Conservation (phyloP, 306 rosid species). For the Sechiopsis laciniata region DNA sequence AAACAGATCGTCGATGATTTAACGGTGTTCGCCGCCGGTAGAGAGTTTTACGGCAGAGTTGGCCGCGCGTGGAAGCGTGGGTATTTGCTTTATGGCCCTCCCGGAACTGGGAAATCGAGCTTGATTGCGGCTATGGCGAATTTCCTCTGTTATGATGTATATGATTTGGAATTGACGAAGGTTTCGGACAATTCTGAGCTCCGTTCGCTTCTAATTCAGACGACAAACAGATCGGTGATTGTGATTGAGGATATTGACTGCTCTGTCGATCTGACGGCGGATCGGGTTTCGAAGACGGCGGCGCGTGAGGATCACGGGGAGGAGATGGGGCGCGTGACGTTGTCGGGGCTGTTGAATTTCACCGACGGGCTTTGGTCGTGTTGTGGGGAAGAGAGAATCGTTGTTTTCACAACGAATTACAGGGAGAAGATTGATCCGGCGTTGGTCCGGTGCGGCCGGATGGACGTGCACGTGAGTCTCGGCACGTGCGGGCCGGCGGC, state of each 20-base stretch:
- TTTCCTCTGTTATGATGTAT: slow-evolving; percentile 76
- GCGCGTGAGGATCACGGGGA: slow-evolving; percentile 30
- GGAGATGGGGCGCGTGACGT: slow-evolving; percentile 57
- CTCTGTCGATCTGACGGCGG: slow-evolving; percentile 67
- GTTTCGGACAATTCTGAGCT: slow-evolving; percentile 79
- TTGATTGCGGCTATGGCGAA: slow-evolving; percentile 86
- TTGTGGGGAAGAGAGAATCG: slow-evolving; percentile 76
- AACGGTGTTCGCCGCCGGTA: slow-evolving; percentile 53
- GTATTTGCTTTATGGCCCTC: slow-evolving; percentile 71
- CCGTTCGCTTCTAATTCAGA: slow-evolving; percentile 63
- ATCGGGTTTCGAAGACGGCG: slow-evolving; percentile 33
- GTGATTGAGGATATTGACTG: slow-evolving; percentile 87
- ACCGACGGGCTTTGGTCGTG: slow-evolving; percentile 86
- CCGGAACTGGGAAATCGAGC: slow-evolving; percentile 87
- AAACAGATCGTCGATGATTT: slow-evolving; percentile 58
- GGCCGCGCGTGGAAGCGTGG: slow-evolving; percentile 94
- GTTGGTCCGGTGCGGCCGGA: slow-evolving; percentile 67
- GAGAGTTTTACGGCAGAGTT: slow-evolving; percentile 62
- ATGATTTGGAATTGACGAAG: slow-evolving; percentile 72
- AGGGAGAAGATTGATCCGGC: slow-evolving; percentile 75
- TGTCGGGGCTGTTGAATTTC: slow-evolving; percentile 76
- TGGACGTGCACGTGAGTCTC: slow-evolving; percentile 81
- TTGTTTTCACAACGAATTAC: slow-evolving; percentile 70
- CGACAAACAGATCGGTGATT: slow-evolving; percentile 74
- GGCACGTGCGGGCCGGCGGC: slow-evolving; percentile 74